Evolutionary conservation across 2,329 filamentous ascomycete genomes (phyloP).

Genomic region (Thielaviopsis musarum): DNA sequence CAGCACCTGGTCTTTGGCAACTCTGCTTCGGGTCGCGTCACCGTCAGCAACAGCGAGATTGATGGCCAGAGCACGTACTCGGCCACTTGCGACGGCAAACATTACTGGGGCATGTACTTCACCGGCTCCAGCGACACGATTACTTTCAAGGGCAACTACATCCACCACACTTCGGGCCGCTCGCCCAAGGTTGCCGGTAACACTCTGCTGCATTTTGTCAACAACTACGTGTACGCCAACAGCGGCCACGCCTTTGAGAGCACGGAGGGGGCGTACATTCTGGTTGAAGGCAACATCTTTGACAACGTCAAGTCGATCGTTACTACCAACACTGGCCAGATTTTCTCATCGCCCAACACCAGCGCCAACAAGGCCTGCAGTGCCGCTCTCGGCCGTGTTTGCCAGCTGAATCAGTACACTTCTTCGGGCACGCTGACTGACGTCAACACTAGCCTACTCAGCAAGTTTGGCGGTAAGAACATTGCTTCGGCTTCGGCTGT

Average conservation of each 20-base stretch:
- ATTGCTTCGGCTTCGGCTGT: slow-evolving; percentile 25
- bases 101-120: slow-evolving; percentile 45
- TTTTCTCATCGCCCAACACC: slow-evolving; percentile 20
- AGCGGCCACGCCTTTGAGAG: slow-evolving; percentile 41
- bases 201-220: slow-evolving; percentile 39
- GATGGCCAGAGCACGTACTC: slow-evolving; percentile 37
- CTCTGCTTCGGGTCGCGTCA: slow-evolving; percentile 34
- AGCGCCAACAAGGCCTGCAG: slow-evolving; percentile 25
- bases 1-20: slow-evolving; percentile 44
- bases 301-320: slow-evolving; percentile 31
- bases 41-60: slow-evolving; percentile 43
- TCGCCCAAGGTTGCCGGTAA: slow-evolving; percentile 40
- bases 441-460: slow-evolving; percentile 30
- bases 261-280: slow-evolving; percentile 25
- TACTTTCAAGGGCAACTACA: slow-evolving; percentile 43
- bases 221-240: slow-evolving; percentile 44
- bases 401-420: slow-evolving; percentile 32
- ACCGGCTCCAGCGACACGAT: slow-evolving; percentile 37
- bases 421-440: slow-evolving; percentile 23
- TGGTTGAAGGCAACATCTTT: slow-evolving; percentile 42
- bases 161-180: slow-evolving; percentile 40
- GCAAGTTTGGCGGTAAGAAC: slow-evolving; percentile 34
- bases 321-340: slow-evolving; percentile 20
- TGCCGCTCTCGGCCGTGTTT: slow-evolving; percentile 29
- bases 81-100: slow-evolving; percentile 38